These are phyloP conservation scores for Handroanthus guayacan DNA, from an alignment of 257 asterid genomes.

Conservation along the genomic window DNA sequence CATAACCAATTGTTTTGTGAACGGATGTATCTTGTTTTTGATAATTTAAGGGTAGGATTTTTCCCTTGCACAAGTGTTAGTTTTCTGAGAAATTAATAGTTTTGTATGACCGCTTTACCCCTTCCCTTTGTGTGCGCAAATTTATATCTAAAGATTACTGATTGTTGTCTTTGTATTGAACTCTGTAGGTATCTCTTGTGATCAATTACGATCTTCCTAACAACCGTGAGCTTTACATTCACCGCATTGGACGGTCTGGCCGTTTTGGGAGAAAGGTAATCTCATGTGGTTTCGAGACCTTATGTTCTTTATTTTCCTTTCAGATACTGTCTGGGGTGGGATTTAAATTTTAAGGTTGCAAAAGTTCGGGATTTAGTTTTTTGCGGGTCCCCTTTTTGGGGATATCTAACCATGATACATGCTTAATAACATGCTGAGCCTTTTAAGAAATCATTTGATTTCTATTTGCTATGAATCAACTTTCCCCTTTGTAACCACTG, in stretches of 20 bases:
- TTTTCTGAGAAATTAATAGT: not conserved
- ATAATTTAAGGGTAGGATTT: not conserved
- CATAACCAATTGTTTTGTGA: not conserved
- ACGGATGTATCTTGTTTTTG: not conserved
- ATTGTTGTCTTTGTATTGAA: constrained; percentile 15
- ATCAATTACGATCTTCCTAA: constrained; percentile 97
- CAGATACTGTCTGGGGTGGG: not conserved
- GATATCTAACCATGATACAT: not conserved
- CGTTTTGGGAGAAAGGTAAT: constrained; percentile 96
- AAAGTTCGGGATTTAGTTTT: not conserved
- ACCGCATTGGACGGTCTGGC: constrained; percentile 96
- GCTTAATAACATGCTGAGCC: not conserved
- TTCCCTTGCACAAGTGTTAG: not conserved
- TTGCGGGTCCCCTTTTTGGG: not conserved
- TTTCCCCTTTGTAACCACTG: not conserved
- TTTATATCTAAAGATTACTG: not conserved
- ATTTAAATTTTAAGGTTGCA: not conserved
- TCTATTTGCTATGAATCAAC: not conserved
- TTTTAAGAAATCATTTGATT: not conserved
- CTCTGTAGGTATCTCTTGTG: constrained; percentile 82
- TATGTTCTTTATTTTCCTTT: not conserved
- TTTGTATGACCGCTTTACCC: not conserved
- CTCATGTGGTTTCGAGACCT: not conserved
- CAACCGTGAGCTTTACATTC: constrained; percentile 94
- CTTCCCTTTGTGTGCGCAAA: not conserved